Conservation (phyloP, 257 asterid genomes). For the Nicotiana noctiflora region DNA sequence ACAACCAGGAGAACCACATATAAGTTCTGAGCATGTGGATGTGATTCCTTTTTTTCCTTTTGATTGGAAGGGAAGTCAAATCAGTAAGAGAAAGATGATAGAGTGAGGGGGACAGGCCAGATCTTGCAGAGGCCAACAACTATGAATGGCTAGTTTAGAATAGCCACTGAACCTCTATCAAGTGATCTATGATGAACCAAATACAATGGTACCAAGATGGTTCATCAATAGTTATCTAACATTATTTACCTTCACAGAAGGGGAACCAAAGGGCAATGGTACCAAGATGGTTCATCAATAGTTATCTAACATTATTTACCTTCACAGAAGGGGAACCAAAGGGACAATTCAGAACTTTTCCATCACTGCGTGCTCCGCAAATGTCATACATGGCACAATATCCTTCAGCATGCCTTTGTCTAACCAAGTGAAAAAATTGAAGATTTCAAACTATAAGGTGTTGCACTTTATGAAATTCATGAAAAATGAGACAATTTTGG, state of each 20-base stretch:
- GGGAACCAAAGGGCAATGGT: conserved; percentile 66
- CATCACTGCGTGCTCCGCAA: conserved; percentile 81
- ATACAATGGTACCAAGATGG: background rate
- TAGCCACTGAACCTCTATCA: background rate
- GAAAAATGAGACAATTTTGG: background rate
- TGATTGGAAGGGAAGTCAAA: background rate
- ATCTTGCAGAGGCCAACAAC: background rate
- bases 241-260: conserved; percentile 59
- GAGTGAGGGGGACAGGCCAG: background rate
- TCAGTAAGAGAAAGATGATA: background rate
- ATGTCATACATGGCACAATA: conserved; percentile 89
- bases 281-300: background rate
- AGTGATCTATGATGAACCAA: background rate
- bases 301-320: conserved; percentile 33
- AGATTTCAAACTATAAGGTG: background rate
- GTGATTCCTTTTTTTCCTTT: background rate
- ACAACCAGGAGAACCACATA: background rate
- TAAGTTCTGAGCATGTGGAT: background rate
- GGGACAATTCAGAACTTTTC: conserved; percentile 88
- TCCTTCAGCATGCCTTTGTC: conserved; percentile 60
- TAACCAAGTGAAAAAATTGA: conserved; percentile 19
- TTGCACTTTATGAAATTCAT: conserved; percentile 3
- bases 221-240: conserved; percentile 2
- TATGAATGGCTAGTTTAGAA: background rate
- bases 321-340: conserved; percentile 58